Conservation (phyloP, 352 stramenopile species). For the Phytopythium helicoides region DNA sequence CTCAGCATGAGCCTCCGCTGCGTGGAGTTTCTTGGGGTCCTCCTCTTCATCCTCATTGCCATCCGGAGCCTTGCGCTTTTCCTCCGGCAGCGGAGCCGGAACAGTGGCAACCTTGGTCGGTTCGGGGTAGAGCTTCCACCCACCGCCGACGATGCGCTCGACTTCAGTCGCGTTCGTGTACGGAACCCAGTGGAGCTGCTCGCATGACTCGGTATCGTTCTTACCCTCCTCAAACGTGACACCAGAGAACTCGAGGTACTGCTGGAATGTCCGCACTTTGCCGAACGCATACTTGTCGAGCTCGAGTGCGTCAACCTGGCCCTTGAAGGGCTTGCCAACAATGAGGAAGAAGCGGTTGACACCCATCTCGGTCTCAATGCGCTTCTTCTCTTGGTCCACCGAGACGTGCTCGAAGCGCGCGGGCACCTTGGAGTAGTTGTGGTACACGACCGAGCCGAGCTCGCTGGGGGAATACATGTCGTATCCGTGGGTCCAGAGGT, state of each 20-base stretch:
- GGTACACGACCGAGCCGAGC: slow-evolving; percentile 61
- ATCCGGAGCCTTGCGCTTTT: slow-evolving; percentile 8
- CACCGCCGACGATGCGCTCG: slow-evolving; percentile 41
- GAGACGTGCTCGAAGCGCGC: slow-evolving; percentile 56
- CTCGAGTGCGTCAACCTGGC: slow-evolving; percentile 54
- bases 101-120: slow-evolving; percentile 6
- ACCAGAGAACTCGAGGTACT: slow-evolving; percentile 60
- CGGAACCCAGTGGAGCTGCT: slow-evolving; percentile 70
- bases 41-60: slow-evolving; percentile 11
- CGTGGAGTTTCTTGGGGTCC: slow-evolving; percentile 29
- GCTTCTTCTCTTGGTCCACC: slow-evolving; percentile 39
- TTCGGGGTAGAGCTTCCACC: slow-evolving; percentile 40
- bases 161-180: slow-evolving; percentile 54
- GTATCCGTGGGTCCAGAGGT: slow-evolving; percentile 65
- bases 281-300: slow-evolving; percentile 62
- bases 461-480: slow-evolving; percentile 67
- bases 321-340: slow-evolving; percentile 56
- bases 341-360: slow-evolving; percentile 58
- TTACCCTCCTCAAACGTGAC: slow-evolving; percentile 44
- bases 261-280: slow-evolving; percentile 45
- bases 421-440: slow-evolving; percentile 75
- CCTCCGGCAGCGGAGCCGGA: slow-evolving; percentile 8
- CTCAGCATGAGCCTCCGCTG: slow-evolving; percentile 33
- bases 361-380: slow-evolving; percentile 48
- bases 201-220: slow-evolving; percentile 58